These are phyloP conservation scores for Pseudonitzschia delicatissima DNA, from an alignment of 108 stramenopile genomes.

Conservation along the genomic window DNA sequence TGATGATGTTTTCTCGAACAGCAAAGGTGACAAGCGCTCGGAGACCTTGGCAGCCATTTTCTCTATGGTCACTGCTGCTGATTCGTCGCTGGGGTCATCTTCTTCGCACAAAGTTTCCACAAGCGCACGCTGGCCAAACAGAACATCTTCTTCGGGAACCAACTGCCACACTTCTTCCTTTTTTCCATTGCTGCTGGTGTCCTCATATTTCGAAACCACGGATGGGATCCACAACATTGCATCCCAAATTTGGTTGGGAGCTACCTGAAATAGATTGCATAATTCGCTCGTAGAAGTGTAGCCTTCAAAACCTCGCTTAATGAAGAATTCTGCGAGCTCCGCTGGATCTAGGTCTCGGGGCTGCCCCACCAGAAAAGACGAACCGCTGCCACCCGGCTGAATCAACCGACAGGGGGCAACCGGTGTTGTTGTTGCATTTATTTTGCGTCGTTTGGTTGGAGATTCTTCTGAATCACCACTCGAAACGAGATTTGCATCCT, in stretches of 20 bases:
- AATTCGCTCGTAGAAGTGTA: not conserved
- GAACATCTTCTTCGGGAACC: constrained; percentile 11
- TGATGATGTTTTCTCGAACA: not conserved
- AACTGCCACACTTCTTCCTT: not conserved
- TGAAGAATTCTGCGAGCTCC: not conserved
- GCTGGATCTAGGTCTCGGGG: not conserved
- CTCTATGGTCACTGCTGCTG: not conserved
- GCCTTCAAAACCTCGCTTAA: not conserved
- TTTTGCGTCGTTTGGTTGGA: not conserved
- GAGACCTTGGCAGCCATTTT: not conserved
- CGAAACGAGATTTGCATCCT: not conserved
- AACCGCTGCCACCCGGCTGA: constrained; percentile 15
- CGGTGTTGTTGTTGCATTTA: not conserved
- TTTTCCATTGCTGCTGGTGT: not conserved
- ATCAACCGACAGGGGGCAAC: constrained; percentile 6
- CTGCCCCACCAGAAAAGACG: constrained; percentile 12
- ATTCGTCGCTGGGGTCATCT: not conserved
- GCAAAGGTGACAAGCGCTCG: not conserved
- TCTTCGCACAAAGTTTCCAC: constrained; percentile 9
- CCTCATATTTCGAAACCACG: not conserved
- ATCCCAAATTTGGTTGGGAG: not conserved
- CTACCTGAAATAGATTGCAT: constrained; percentile 5
- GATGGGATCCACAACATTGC: not conserved
- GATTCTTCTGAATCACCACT: not conserved
- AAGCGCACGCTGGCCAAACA: constrained; percentile 3